A percentile compares a stretch with the other conserved stretches of the same genome.
These are phyloP conservation scores for Saccharomyces pastorianus DNA, from an alignment of 1,139 yeast species.

Conservation along the genomic window DNA sequence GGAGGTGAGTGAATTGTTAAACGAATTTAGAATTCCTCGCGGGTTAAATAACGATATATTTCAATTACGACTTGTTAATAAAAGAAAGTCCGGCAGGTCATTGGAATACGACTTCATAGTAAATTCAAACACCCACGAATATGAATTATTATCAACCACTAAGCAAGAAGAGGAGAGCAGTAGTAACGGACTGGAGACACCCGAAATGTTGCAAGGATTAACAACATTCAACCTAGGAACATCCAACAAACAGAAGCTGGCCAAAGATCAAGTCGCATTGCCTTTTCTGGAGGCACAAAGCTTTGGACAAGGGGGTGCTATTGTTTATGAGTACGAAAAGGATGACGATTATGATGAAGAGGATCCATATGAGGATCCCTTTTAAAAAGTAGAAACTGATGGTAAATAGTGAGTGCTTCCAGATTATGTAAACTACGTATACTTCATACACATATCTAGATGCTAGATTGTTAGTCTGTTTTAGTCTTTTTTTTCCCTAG, in stretches of 20 bases:
- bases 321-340: constrained; percentile 81
- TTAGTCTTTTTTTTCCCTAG: constrained; percentile 1
- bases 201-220: constrained; percentile 52
- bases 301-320: constrained; percentile 78
- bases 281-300: constrained; percentile 86
- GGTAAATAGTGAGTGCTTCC: neutral
- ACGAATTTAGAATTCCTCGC: constrained; percentile 43
- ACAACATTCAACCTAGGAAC: constrained; percentile 84
- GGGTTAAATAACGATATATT: constrained; percentile 43
- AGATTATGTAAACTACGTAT: neutral
- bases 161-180: constrained; percentile 21
- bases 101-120: constrained; percentile 48
- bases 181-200: constrained; percentile 33
- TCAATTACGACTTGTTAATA: constrained; percentile 47
- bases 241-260: constrained; percentile 62
- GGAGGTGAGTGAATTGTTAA: constrained; percentile 37
- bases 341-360: constrained; percentile 92
- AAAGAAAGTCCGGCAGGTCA: constrained; percentile 81
- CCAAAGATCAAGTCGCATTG: constrained; percentile 76
- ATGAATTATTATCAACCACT: constrained; percentile 30
- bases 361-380: constrained; percentile 95
- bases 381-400: constrained; percentile 33
- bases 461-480: neutral
- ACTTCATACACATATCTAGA: neutral
- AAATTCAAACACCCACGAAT: constrained; percentile 44